These are phyloP conservation scores for Oryza glumipatula DNA, from an alignment of 176 grass and related monocot genomes.

Conservation along the genomic window DNA sequence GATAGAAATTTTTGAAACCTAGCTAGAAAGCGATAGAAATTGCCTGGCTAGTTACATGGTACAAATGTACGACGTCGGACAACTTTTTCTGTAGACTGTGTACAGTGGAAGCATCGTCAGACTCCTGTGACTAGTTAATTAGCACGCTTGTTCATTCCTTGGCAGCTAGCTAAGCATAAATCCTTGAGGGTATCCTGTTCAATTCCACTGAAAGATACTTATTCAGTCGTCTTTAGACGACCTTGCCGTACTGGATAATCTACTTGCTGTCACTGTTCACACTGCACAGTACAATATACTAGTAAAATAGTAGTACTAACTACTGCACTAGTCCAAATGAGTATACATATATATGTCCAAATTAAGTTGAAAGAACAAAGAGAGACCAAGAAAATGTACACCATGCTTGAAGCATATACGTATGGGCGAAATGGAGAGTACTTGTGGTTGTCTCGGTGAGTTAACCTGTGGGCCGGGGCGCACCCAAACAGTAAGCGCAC, in stretches of 20 bases:
- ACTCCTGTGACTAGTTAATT: neutral
- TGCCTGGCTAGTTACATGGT: neutral
- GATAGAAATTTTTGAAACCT: neutral
- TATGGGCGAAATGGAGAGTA: neutral
- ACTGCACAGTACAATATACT: neutral
- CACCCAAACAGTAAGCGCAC: constrained; percentile 10
- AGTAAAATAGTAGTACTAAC: neutral
- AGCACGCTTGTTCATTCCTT: neutral
- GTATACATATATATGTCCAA: no score
- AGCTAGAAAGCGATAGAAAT: neutral
- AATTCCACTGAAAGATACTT: neutral
- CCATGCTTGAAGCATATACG: neutral
- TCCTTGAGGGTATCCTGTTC: neutral
- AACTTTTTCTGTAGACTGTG: neutral
- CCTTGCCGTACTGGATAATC: neutral
- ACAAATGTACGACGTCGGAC: no score
- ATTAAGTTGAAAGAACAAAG: neutral
- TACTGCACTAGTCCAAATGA: neutral
- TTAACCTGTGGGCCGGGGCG: no score
- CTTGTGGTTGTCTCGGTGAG: neutral
- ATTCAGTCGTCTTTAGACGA: neutral
- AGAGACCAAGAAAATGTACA: neutral
- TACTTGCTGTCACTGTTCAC: neutral
- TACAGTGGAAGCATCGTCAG: neutral
- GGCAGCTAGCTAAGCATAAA: neutral